Conservation (phyloP, 2,329 filamentous ascomycete species). For the Pseudogymnoascus sp. region DNA sequence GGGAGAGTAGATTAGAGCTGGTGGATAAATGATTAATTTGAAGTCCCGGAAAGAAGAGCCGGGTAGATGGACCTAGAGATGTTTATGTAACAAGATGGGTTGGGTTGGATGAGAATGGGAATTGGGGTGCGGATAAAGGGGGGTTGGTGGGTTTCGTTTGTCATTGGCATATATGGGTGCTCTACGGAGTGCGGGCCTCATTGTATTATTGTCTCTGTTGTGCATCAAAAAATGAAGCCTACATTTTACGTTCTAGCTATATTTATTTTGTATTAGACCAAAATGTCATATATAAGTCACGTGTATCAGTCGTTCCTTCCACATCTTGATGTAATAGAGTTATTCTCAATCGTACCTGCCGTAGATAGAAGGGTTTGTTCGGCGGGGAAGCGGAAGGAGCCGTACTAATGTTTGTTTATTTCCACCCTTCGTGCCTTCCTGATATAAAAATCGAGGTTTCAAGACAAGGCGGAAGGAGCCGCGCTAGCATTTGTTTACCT, state of each 20-base stretch:
- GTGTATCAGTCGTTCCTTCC: neutral
- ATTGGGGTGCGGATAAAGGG: neutral
- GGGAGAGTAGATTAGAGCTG: slow-evolving; percentile 34
- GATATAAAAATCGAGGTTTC: neutral
- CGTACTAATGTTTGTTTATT: neutral
- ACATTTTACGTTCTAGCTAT: slow-evolving; percentile 1
- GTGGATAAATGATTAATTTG: slow-evolving; percentile 1
- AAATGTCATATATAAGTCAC: neutral
- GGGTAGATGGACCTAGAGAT: neutral
- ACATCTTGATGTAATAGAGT: neutral
- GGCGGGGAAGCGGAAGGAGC: neutral
- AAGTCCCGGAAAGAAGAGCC: neutral
- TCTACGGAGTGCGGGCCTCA: slow-evolving; percentile 1
- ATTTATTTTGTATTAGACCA: neutral
- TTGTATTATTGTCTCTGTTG: slow-evolving; percentile 1
- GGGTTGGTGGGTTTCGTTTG: slow-evolving; percentile 1
- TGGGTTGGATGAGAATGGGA: neutral
- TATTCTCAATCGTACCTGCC: neutral
- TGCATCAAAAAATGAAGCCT: slow-evolving; percentile 5
- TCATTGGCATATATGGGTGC: neutral
- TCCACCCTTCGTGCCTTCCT: neutral
- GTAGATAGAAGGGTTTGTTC: neutral
- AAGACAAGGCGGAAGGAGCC: neutral
- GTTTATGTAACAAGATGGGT: slow-evolving; percentile 4
- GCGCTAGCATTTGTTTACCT: neutral